Percentiles rank a stretch among this genome's conserved stretches.
These are phyloP conservation scores for Wickerhamiella brachini DNA, from an alignment of 805 yeast species.

Conservation along the genomic window DNA sequence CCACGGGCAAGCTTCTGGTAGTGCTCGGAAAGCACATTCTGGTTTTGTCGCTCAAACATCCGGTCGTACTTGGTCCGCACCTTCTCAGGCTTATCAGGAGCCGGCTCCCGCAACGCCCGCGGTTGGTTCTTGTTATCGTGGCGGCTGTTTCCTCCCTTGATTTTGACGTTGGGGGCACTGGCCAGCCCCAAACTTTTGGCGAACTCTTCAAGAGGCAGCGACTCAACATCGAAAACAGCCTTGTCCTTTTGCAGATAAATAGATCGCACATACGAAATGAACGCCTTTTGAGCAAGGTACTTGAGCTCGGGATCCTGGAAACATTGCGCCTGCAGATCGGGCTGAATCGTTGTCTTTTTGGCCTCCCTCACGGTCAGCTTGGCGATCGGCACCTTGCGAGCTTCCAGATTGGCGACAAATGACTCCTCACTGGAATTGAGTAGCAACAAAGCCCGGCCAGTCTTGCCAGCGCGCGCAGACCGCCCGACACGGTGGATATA, in stretches of 20 bases:
- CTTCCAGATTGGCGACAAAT: constrained; percentile 48
- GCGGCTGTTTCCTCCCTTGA: constrained; percentile 39
- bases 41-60: constrained; percentile 92
- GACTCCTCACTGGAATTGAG: constrained; percentile 73
- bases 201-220: constrained; percentile 65
- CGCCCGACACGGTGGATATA: constrained; percentile 88
- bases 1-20: constrained; percentile 47
- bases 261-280: constrained; percentile 79
- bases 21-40: constrained; percentile 80
- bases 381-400: constrained; percentile 54
- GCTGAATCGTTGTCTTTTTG: constrained; percentile 58
- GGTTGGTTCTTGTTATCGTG: constrained; percentile 41
- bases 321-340: constrained; percentile 78
- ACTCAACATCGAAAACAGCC: constrained; percentile 64
- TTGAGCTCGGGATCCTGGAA: constrained; percentile 86
- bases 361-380: constrained; percentile 62
- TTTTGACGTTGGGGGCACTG: constrained; percentile 87
- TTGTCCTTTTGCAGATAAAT: constrained; percentile 78
- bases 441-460: constrained; percentile 72
- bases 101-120: constrained; percentile 42
- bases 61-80: constrained; percentile 83
- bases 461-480: constrained; percentile 74
- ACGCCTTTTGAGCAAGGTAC: constrained; percentile 90
- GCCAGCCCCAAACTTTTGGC: constrained; percentile 88
- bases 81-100: constrained; percentile 28